Evolutionary conservation across 2,329 filamentous ascomycete genomes (phyloP), one percentile per base, ranked within the genome.

Genomic region (Gnomoniopsis sp.): DNA sequence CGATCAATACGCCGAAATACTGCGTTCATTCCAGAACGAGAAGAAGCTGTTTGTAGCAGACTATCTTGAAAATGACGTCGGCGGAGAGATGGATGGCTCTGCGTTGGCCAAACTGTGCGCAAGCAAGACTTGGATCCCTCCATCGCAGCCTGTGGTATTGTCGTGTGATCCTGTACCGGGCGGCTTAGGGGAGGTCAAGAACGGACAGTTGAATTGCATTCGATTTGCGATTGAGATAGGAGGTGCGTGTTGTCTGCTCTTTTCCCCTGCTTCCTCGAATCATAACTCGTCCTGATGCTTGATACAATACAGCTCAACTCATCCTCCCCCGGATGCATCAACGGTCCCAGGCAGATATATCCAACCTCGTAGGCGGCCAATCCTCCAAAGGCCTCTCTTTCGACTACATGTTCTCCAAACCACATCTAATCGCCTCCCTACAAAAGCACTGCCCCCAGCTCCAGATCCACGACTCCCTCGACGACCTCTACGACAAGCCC

Each of bases 181-280:
- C 3, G 77, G 75, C 4, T 64, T 80, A n/a, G 75, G 70, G 6
- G 71, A 74, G 53, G 73, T 79, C 19, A 74, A 77, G 59, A 77
- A 77, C 62, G 74, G 72, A n/a, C 68, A 77, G 38, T 65, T 80
- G 53, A 74, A 73, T 58, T 80, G 78, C 65, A 65, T 80, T 22
- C 72, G 77, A 47, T 72, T 76, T 53, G 76, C 75, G 15, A 78
- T 80, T 34, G 75, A 79, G 68, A 74, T 77, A 46, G 78, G 78
- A 55, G 77, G 78, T 71, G 61, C 64, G 65, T 72, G 69, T 26
- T 15, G 26, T 63, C 1, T 64, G 61, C 12, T 41, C 2, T 62
- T 21, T 11, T 61, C 11, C 19, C 63, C 2, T 65, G 59, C 12
- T 2, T 62, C 21, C 11, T 61, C 4, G 51, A 8, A 55, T 22